Conservation (phyloP, 1,284 basidiomycete species). For the Entoloma clypeatum region DNA sequence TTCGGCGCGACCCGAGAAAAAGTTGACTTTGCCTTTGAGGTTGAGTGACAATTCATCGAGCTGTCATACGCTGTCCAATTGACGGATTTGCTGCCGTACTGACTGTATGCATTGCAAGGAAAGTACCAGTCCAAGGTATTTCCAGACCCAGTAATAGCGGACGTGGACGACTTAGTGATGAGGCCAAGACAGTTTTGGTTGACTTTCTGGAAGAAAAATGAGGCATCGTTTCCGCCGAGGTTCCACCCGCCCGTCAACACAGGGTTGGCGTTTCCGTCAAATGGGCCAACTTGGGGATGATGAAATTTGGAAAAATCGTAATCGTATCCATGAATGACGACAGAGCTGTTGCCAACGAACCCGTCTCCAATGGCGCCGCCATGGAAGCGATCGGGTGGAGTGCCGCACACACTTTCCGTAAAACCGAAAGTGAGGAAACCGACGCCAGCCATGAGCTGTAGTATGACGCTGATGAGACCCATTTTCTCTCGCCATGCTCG, state of each 20-base stretch:
- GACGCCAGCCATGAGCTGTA: conserved; percentile 83
- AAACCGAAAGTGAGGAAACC: conserved; percentile 99
- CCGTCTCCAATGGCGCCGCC: conserved; percentile 69
- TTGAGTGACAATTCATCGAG: conserved; percentile 70
- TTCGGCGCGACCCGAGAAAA: conserved; percentile 50
- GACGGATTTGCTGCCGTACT: conserved; percentile 58
- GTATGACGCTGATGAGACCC: conserved; percentile 83
- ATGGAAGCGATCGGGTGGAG: conserved; percentile 76
- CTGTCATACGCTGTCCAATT: conserved; percentile 71
- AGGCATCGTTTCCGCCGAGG: conserved; percentile 83
- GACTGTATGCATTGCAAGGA: conserved; percentile 87
- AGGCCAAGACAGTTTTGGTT: conserved; percentile 78
- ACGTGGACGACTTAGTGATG: conserved; percentile 69
- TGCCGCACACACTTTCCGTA: conserved; percentile 90
- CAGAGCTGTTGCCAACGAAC: conserved; percentile 72
- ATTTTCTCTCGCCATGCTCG: conserved; percentile 99
- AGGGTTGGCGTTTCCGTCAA: conserved; percentile 81
- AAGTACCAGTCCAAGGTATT: conserved; percentile 84
- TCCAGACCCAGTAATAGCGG: conserved; percentile 60
- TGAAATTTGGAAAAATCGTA: conserved; percentile 88
- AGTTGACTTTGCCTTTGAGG: conserved; percentile 47
- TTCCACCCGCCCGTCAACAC: conserved; percentile 75
- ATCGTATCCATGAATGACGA: conserved; percentile 91
- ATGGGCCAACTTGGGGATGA: conserved; percentile 70
- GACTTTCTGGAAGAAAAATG: conserved; percentile 92